Conservation (phyloP, 2,329 filamentous ascomycete genomes). For the Graphilbum sp. region DNA sequence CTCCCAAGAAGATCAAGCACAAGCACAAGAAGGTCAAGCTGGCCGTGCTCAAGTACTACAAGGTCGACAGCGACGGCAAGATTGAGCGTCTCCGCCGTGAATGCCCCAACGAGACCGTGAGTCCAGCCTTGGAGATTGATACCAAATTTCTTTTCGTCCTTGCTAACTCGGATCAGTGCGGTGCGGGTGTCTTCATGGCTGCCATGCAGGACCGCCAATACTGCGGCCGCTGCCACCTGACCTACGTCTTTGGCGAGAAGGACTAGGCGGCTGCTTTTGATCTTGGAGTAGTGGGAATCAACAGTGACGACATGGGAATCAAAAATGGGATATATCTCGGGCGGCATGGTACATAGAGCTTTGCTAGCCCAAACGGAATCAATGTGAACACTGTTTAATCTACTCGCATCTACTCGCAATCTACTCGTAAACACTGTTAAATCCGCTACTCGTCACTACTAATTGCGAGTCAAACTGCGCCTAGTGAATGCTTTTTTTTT, state of each 20-base stretch:
- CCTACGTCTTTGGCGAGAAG: constrained; percentile 56
- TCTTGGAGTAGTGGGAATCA: neutral
- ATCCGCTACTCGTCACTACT: no score
- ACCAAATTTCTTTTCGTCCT: fast-evolving
- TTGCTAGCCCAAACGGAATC: neutral
- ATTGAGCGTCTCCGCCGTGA: constrained; percentile 98
- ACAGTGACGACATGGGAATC: neutral
- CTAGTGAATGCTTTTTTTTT: no score
- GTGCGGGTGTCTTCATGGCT: constrained; percentile 99
- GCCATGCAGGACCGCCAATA: constrained; percentile 99
- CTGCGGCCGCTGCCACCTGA: constrained; percentile 62
- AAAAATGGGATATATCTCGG: neutral
- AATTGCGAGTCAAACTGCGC: no score
- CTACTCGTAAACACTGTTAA: no score
- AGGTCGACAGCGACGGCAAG: constrained; percentile 99
- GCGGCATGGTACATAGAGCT: neutral
- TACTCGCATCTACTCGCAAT: no score
- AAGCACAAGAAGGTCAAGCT: constrained; percentile 99
- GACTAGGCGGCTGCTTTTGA: constrained; percentile 23
- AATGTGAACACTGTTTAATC: neutral
- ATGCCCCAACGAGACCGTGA: constrained; percentile 80
- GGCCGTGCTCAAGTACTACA: constrained; percentile 99
- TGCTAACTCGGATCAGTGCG: constrained; percentile 50
- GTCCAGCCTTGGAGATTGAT: constrained; percentile 17
- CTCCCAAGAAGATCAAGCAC: constrained; percentile 99